phyloP scores from a whole-genome alignment of 163 green algal species.

The Trebouxiophyceae sp. region DNA sequence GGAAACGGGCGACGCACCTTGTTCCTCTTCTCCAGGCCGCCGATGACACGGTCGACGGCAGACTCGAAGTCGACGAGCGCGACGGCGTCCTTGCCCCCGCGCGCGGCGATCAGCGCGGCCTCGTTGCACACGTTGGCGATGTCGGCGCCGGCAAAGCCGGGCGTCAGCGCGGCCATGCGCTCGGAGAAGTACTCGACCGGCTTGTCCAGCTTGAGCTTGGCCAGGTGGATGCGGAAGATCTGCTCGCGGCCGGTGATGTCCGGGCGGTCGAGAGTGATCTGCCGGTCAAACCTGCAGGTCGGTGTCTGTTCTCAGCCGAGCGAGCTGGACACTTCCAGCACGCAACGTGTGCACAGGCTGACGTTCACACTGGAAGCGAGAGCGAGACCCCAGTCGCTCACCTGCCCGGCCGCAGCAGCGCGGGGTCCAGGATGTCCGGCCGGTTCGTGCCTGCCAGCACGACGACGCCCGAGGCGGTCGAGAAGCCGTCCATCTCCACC shows the following conservation, averaged over 20 bases:
- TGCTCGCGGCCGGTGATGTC: constrained; percentile 96
- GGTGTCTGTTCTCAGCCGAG: background rate
- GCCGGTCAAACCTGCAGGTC: constrained; percentile 72
- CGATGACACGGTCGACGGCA: constrained; percentile 96
- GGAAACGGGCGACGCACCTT: too few relatives aligned
- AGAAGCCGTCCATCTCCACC: constrained; percentile 97
- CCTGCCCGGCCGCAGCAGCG: constrained; percentile 81
- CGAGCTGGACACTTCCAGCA: background rate
- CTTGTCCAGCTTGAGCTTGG: constrained; percentile 63
- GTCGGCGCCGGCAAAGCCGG: constrained; percentile 85
- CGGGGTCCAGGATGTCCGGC: constrained; percentile 93
- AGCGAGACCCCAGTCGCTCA: too few relatives aligned
- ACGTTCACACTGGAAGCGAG: too few relatives aligned
- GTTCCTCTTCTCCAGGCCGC: constrained; percentile 97
- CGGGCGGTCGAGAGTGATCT: constrained; percentile 90
- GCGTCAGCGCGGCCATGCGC: constrained; percentile 86
- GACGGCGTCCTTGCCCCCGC: constrained; percentile 50
- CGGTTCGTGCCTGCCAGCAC: constrained; percentile 96
- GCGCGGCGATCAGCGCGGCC: constrained; percentile 89
- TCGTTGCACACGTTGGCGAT: constrained; percentile 99
- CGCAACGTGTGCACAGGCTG: too few relatives aligned
- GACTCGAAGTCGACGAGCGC: constrained; percentile 75
- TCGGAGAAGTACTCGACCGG: constrained; percentile 64
- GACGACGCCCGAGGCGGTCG: constrained; percentile 82
- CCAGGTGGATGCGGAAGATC: constrained; percentile 90